These are phyloP conservation scores for Amniculicola lignicola DNA, from an alignment of 495 filamentous ascomycete species.

Conservation along the genomic window DNA sequence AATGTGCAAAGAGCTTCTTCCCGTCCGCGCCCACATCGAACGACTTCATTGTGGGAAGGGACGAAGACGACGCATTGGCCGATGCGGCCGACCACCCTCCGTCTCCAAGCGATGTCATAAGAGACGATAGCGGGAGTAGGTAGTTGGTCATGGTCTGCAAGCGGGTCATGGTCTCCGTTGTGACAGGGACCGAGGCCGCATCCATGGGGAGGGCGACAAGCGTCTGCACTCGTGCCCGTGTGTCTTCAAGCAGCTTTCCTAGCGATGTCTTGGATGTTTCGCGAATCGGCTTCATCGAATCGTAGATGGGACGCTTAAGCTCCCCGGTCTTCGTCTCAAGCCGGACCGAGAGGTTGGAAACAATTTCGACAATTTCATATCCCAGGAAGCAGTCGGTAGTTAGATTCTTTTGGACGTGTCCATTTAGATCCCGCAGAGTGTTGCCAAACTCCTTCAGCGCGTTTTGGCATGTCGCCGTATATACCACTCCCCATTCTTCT, in stretches of 20 bases:
- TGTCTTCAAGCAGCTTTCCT: slow-evolving; percentile 80
- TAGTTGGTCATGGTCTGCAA: slow-evolving; percentile 84
- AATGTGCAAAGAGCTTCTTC: slow-evolving; percentile 80
- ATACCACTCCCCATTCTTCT: slow-evolving; percentile 75
- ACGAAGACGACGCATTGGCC: slow-evolving; percentile 51
- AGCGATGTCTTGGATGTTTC: slow-evolving; percentile 89
- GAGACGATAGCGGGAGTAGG: slow-evolving; percentile 78
- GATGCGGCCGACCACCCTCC: slow-evolving; percentile 73
- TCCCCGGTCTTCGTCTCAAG: slow-evolving; percentile 81
- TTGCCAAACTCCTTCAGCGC: slow-evolving; percentile 77
- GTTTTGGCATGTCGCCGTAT: slow-evolving; percentile 70
- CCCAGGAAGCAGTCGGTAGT: slow-evolving; percentile 93
- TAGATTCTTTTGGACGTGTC: slow-evolving; percentile 79
- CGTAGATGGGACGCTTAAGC: slow-evolving; percentile 75
- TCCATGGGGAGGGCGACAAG: slow-evolving; percentile 71
- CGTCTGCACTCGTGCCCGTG: slow-evolving; percentile 61
- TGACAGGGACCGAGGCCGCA: slow-evolving; percentile 72
- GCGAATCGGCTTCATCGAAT: slow-evolving; percentile 81
- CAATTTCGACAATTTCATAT: slow-evolving; percentile 93
- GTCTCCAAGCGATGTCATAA: slow-evolving; percentile 88
- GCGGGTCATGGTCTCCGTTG: slow-evolving; percentile 80
- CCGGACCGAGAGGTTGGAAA: slow-evolving; percentile 72
- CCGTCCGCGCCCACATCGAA: slow-evolving; percentile 92
- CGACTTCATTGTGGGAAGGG: slow-evolving; percentile 65
- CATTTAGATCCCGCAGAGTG: slow-evolving; percentile 84